Conservation (phyloP, 1,284 basidiomycete genomes). For the Ustilago bromivora region DNA sequence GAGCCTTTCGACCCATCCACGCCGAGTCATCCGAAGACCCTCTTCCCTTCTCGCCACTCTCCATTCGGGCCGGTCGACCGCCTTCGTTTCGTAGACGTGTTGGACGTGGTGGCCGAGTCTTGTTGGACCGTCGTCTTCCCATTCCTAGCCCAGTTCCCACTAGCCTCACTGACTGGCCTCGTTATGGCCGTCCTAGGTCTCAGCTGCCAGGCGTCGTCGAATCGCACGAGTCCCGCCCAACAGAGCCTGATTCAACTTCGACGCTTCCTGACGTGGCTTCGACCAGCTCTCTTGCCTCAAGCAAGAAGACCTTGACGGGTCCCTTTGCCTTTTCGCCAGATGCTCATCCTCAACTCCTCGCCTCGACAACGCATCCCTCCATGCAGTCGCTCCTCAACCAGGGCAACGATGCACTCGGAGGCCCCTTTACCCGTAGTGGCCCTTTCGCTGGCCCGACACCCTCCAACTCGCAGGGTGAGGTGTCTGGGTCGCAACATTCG, state of each 20-base stretch:
- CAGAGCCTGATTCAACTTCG: constrained; percentile 10
- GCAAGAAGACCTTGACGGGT: constrained; percentile 39
- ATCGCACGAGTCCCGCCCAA: constrained; percentile 7
- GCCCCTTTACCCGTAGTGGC: constrained; percentile 40
- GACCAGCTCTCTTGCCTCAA: constrained; percentile 18
- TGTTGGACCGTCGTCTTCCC: constrained; percentile 64
- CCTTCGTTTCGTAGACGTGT: constrained; percentile 67
- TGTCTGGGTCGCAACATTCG: constrained; percentile 42
- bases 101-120: constrained; percentile 67
- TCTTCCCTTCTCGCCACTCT: constrained; percentile 41
- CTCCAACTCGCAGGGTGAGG: constrained; percentile 19
- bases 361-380: constrained; percentile 38
- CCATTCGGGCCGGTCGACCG: constrained; percentile 60
- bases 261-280: constrained; percentile 20
- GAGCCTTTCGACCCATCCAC: constrained; percentile 66
- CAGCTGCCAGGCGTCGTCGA: constrained; percentile 19
- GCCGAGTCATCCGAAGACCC: constrained; percentile 52
- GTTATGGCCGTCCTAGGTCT: constrained; percentile 23
- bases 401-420: constrained; percentile 36
- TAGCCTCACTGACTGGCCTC: constrained; percentile 64
- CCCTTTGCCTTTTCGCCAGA: constrained; percentile 64
- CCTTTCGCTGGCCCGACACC: constrained; percentile 29
- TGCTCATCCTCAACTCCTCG: constrained; percentile 52
- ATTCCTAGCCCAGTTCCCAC: constrained; percentile 65
- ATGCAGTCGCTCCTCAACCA: constrained; percentile 33